These are phyloP conservation scores for Albizia julibrissin DNA, from an alignment of 306 rosid species.

Conservation along the genomic window DNA sequence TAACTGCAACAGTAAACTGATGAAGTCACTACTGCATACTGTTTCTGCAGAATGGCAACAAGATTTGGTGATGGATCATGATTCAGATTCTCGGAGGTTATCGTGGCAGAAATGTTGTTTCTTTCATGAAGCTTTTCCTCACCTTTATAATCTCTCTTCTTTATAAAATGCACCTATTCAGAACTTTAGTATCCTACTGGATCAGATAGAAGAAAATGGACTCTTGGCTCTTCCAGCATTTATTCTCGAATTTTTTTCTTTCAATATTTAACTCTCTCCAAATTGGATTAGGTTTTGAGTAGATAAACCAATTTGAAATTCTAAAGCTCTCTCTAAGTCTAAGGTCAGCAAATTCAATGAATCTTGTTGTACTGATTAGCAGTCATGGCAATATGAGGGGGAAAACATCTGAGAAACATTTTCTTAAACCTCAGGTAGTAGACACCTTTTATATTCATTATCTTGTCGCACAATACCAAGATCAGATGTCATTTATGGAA, in stretches of 20 bases:
- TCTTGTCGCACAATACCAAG: conserved; percentile 3
- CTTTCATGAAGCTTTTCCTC: background rate
- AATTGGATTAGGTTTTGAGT: background rate
- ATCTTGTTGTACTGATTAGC: background rate
- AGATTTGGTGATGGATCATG: conserved; percentile 1
- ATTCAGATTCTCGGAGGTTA: background rate
- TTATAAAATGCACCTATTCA: no score
- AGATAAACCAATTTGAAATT: background rate
- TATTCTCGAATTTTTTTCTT: background rate
- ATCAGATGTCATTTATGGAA: background rate
- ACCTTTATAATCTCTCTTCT: background rate
- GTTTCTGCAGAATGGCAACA: conserved; percentile 11
- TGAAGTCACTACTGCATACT: conserved; percentile 1
- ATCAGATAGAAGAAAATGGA: background rate
- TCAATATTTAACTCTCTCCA: background rate
- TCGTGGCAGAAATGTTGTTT: background rate
- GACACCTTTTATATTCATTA: conserved; percentile 15
- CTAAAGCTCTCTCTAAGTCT: background rate
- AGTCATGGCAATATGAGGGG: background rate
- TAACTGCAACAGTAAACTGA: conserved; percentile 11
- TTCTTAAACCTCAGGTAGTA: conserved; percentile 3
- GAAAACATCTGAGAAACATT: background rate
- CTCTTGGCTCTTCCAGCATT: background rate
- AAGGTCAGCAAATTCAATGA: background rate
- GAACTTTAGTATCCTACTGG: background rate